Evolutionary conservation across 345 rosid species (phyloP).

Genomic region (Laguncularia racemosa): DNA sequence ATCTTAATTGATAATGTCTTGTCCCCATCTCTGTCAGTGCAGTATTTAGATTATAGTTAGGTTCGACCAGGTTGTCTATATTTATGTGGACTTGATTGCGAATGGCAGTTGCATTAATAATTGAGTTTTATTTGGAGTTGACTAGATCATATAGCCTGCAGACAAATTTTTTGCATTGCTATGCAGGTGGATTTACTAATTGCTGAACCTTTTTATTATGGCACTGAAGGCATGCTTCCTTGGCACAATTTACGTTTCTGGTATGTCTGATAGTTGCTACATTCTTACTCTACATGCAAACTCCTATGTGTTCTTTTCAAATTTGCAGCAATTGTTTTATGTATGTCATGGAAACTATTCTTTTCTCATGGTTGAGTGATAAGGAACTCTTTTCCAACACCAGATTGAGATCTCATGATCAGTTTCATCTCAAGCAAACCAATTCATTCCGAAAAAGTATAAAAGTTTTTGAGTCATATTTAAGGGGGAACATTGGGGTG

Average conservation of each 20-base stretch:
- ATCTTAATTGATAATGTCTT: not conserved
- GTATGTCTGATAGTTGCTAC: conserved; percentile 27
- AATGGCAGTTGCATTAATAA: not conserved
- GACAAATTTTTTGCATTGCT: not conserved
- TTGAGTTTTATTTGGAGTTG: not conserved
- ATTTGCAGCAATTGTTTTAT: not conserved
- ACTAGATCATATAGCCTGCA: not conserved
- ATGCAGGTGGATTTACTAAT: conserved; percentile 73
- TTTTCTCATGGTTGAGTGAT: too few relatives aligned
- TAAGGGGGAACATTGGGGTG: too few relatives aligned
- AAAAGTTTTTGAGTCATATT: too few relatives aligned
- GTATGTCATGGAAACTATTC: too few relatives aligned
- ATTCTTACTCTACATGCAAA: not conserved
- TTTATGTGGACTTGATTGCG: too few relatives aligned
- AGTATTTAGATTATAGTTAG: too few relatives aligned
- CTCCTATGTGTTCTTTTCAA: not conserved
- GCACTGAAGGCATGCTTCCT: conserved; percentile 72
- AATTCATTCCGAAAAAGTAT: too few relatives aligned
- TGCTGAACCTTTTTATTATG: conserved; percentile 81
- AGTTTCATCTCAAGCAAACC: too few relatives aligned
- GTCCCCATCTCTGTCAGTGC: too few relatives aligned
- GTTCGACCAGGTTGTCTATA: too few relatives aligned
- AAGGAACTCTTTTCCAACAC: too few relatives aligned
- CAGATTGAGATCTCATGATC: too few relatives aligned
- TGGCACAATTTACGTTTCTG: conserved; percentile 96